phyloP scores from a whole-genome alignment of 352 stramenopile genomes.

The Phytophthora hybrid region DNA sequence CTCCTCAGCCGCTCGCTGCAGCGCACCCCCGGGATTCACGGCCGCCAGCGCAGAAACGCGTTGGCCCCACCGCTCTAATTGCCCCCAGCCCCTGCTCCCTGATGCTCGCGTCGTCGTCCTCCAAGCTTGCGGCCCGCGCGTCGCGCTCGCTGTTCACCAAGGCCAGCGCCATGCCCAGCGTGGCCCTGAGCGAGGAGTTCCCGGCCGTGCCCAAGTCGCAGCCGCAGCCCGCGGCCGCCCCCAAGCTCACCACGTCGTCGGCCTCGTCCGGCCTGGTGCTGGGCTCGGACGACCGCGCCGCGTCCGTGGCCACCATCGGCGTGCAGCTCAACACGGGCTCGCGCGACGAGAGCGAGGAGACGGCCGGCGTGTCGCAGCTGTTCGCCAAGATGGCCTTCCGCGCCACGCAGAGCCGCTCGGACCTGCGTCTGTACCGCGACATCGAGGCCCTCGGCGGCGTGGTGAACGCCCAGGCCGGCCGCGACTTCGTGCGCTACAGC shows the following conservation, averaged over 20 bases:
- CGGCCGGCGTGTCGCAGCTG: conserved; percentile 78
- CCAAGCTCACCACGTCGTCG: conserved; percentile 52
- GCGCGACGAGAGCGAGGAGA: conserved; percentile 76
- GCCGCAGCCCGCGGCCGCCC: conserved; percentile 33
- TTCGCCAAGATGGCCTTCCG: conserved; percentile 89
- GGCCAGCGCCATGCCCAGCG: conserved; percentile 63
- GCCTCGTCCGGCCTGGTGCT: conserved; percentile 64
- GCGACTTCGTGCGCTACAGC: conserved; percentile 83
- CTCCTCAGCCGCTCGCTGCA: neutral
- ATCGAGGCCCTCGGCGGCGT: conserved; percentile 84
- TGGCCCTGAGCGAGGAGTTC: conserved; percentile 73
- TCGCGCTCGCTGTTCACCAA: conserved; percentile 75
- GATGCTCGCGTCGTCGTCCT: conserved; percentile 46
- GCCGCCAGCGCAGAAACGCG: conserved; percentile 31
- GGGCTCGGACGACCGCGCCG: conserved; percentile 60
- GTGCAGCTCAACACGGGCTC: conserved; percentile 70
- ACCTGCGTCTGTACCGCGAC: conserved; percentile 84
- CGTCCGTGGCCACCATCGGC: conserved; percentile 67
- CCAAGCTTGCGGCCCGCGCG: conserved; percentile 42
- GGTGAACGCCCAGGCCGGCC: conserved; percentile 63
- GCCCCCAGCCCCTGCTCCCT: conserved; percentile 17
- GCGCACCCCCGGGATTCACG: neutral
- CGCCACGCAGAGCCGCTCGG: conserved; percentile 71
- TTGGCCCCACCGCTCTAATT: neutral
- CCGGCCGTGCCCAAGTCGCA: conserved; percentile 51